phyloP scores from a whole-genome alignment of 1,284 basidiomycete species.

The Apiotrichum sp. region DNA sequence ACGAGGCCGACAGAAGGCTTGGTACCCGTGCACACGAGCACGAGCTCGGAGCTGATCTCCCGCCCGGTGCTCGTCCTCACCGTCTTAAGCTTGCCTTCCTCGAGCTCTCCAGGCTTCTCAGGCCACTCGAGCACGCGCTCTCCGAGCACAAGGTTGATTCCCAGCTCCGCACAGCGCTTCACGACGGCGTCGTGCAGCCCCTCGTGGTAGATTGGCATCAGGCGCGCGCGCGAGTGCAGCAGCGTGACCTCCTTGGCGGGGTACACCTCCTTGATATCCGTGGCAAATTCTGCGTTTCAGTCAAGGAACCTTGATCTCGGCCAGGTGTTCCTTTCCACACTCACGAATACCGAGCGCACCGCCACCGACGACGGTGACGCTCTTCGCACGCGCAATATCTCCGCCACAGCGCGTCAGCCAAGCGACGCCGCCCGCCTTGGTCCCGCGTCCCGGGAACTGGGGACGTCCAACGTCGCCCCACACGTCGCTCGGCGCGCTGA shows the following conservation, averaged over 20 bases:
- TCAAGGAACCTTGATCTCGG: neutral
- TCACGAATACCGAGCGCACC: slow-evolving; percentile 51
- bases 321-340: slow-evolving; percentile 8
- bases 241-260: slow-evolving; percentile 48
- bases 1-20: slow-evolving; percentile 62
- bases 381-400: slow-evolving; percentile 38
- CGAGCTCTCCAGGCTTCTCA: slow-evolving; percentile 26
- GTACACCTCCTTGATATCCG: slow-evolving; percentile 48
- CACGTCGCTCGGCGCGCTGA: slow-evolving; percentile 43
- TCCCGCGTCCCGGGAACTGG: slow-evolving; percentile 23
- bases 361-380: slow-evolving; percentile 47
- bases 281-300: slow-evolving; percentile 45
- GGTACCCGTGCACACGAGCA: slow-evolving; percentile 73
- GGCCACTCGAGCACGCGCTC: slow-evolving; percentile 45
- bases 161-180: slow-evolving; percentile 42
- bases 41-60: slow-evolving; percentile 59
- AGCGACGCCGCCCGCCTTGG: slow-evolving; percentile 31
- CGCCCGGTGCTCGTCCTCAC: slow-evolving; percentile 57
- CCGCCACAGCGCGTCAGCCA: slow-evolving; percentile 28
- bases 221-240: slow-evolving; percentile 48
- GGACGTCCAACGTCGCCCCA: slow-evolving; percentile 25
- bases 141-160: slow-evolving; percentile 47
- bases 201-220: slow-evolving; percentile 48
- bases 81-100: slow-evolving; percentile 38
- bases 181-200: slow-evolving; percentile 45